A percentile compares a stretch with the other conserved stretches of the same genome.
Evolutionary conservation across 1,139 yeast genomes (phyloP).

Genomic region (Hyphopichia khmerensis): DNA sequence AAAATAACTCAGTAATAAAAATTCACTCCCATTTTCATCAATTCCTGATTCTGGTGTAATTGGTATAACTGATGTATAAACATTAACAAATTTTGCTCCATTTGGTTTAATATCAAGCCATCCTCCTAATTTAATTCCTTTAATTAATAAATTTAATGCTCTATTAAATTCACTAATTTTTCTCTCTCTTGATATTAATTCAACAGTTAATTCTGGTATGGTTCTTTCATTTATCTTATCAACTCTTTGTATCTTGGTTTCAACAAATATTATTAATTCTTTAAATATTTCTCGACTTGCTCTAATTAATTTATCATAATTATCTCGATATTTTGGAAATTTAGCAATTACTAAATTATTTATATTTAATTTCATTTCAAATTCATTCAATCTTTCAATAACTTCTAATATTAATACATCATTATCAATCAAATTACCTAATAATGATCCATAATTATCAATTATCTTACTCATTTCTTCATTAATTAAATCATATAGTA

Average conservation of each 20-base stretch:
- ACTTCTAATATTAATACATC: conserved; percentile 46
- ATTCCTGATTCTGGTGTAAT: conserved; percentile 20
- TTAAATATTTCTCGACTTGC: conserved; percentile 43
- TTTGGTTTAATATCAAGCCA: conserved; percentile 66
- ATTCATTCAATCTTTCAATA: conserved; percentile 30
- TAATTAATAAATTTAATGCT: conserved; percentile 54
- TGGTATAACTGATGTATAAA: conserved; percentile 49
- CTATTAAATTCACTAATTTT: conserved; percentile 62
- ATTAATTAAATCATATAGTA: conserved; percentile 15
- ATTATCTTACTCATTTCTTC: conserved; percentile 19
- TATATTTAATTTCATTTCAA: conserved; percentile 18
- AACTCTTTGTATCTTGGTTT: conserved; percentile 44
- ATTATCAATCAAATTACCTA: conserved; percentile 17
- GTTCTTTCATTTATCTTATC: conserved; percentile 56
- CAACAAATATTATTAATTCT: conserved; percentile 59
- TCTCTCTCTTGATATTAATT: conserved; percentile 59
- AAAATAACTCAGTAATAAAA: conserved; percentile 60
- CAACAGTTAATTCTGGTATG: conserved; percentile 69
- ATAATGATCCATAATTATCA: conserved; percentile 11
- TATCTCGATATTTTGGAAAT: conserved; percentile 12
- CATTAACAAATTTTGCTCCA: conserved; percentile 46
- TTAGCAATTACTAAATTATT: conserved; percentile 7
- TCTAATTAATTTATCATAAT: conserved; percentile 16
- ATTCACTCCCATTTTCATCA: conserved; percentile 42
- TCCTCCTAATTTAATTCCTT: conserved; percentile 52